Percentiles rank a stretch among this genome's conserved stretches.
These are phyloP conservation scores for Aspergillus fischeri DNA, from an alignment of 2,329 filamentous ascomycete genomes.

Conservation along the genomic window DNA sequence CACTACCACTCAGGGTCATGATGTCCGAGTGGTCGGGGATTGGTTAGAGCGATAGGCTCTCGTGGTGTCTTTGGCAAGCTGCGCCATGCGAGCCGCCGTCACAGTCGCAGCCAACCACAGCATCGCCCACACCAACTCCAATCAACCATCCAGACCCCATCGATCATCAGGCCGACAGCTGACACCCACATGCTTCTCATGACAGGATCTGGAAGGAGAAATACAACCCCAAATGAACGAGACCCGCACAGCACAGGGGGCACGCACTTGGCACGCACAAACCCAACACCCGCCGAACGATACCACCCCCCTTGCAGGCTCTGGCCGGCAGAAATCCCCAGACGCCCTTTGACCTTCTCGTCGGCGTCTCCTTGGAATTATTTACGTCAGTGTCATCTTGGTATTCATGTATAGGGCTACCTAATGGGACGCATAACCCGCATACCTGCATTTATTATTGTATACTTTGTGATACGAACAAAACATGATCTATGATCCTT, in stretches of 20 bases:
- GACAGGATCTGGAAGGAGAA: slow-evolving; percentile 97
- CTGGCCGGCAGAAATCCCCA: no score
- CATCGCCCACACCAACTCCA: slow-evolving; percentile 1
- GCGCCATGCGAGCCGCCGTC: slow-evolving; percentile 13
- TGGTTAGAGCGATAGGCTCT: slow-evolving; percentile 19
- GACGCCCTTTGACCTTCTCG: no score
- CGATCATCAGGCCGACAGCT: slow-evolving; percentile 21
- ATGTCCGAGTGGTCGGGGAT: slow-evolving; percentile 9
- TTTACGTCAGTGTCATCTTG: background rate
- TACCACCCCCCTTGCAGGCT: background rate
- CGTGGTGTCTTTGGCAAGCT: slow-evolving; percentile 10
- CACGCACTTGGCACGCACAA: background rate
- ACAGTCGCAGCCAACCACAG: slow-evolving; percentile 17
- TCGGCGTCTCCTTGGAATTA: background rate
- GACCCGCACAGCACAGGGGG: no score
- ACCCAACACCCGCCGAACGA: background rate
- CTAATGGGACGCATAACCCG: background rate
- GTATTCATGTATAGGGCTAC: background rate
- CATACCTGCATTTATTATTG: background rate
- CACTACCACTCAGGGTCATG: slow-evolving; percentile 12
- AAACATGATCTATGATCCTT: background rate
- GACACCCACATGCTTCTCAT: slow-evolving; percentile 9
- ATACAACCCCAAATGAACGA: slow-evolving; percentile 57
- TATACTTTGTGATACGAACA: background rate
- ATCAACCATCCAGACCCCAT: background rate